phyloP scores from a whole-genome alignment of 306 rosid genomes.

The Trichosanthes truncata region DNA sequence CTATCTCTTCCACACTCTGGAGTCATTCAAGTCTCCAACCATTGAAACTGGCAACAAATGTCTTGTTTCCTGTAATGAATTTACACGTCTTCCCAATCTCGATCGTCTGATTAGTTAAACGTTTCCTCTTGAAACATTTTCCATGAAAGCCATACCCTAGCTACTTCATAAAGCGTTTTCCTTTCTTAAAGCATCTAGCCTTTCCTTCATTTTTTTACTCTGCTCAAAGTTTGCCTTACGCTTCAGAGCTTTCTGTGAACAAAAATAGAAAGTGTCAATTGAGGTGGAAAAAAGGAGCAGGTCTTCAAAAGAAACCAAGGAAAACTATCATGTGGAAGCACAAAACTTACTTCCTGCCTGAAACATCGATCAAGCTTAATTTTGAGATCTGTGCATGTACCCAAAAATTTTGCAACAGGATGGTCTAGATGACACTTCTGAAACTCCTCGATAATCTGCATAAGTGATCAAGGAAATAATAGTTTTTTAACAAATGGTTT shows the following conservation, averaged over 20 bases:
- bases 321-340: not conserved
- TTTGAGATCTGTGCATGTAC: conserved; percentile 84
- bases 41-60: not conserved
- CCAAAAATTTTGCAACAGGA: conserved; percentile 66
- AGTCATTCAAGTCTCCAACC: conserved; percentile 3
- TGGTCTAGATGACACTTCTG: conserved; percentile 81
- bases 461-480: not conserved
- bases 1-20: not conserved
- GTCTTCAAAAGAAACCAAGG: not conserved
- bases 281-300: not conserved
- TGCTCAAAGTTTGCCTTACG: conserved; percentile 87
- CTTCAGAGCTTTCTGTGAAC: conserved; percentile 78
- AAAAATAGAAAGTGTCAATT: not conserved
- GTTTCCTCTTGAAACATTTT: not conserved
- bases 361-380: conserved; percentile 88
- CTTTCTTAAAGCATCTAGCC: conserved; percentile 54
- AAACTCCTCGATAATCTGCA: conserved; percentile 66
- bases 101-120: not conserved
- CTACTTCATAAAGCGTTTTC: conserved; percentile 38
- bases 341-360: conserved; percentile 64
- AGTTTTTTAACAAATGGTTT: not conserved
- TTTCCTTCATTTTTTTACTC: conserved; percentile 73
- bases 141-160: not conserved
- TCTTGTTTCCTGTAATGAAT: not conserved
- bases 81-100: not conserved